These are phyloP conservation scores for Senecio squalidus DNA, from an alignment of 140 eudicot genomes.

Conservation along the genomic window DNA sequence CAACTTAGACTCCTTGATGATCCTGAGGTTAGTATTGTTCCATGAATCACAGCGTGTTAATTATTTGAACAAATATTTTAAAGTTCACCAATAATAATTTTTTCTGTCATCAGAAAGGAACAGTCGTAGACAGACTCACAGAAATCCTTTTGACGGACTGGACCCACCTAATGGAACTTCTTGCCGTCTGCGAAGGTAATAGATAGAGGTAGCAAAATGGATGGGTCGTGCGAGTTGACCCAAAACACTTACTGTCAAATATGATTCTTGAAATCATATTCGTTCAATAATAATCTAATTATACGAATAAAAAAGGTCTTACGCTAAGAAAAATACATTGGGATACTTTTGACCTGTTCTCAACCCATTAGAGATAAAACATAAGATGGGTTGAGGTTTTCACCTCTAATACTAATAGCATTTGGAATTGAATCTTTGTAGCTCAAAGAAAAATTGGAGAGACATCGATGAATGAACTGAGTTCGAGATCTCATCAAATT, in stretches of 20 bases:
- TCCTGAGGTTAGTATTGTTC: conserved; percentile 57
- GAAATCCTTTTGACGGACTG: conserved; percentile 54
- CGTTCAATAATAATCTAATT: not conserved
- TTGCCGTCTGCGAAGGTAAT: conserved; percentile 77
- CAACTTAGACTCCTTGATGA: conserved; percentile 95
- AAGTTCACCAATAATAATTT: conserved; percentile 1
- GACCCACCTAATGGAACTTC: conserved; percentile 70
- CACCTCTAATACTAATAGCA: not conserved
- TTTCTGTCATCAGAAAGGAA: conserved; percentile 67
- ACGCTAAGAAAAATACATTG: not conserved
- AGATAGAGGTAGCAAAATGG: not conserved
- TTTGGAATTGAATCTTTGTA: conserved; percentile 24
- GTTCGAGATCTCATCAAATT: conserved; percentile 98
- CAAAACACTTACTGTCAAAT: not conserved
- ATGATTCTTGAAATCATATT: not conserved
- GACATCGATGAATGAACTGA: conserved; percentile 73
- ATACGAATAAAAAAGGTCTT: not conserved
- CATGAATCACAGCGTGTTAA: not conserved
- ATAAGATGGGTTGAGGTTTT: not conserved
- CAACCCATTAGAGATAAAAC: not conserved
- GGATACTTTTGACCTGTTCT: not conserved
- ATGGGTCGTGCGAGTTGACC: not conserved
- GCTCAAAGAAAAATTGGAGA: conserved; percentile 94
- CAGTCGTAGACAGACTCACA: conserved; percentile 82
- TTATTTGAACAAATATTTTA: not conserved